Evolutionary conservation across 2,329 filamentous ascomycete genomes (phyloP).

Genomic region (Diaporthe sp.): DNA sequence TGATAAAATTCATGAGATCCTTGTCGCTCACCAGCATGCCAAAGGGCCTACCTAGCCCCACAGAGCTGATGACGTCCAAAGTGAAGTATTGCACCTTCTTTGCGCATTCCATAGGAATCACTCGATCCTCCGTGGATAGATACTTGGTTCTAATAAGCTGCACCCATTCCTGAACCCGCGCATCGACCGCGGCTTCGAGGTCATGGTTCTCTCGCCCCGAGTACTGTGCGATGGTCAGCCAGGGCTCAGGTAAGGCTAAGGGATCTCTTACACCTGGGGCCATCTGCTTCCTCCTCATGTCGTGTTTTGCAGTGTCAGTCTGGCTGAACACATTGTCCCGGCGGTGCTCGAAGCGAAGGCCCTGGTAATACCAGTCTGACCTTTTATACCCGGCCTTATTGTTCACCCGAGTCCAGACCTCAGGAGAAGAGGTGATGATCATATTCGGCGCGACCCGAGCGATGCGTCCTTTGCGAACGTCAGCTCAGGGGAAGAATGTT

Average conservation of each 20-base stretch:
- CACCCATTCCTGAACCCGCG: constrained; percentile 56
- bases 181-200: constrained; percentile 61
- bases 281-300: constrained; percentile 53
- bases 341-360: constrained; percentile 58
- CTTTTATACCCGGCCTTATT: constrained; percentile 52
- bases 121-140: constrained; percentile 43
- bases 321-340: constrained; percentile 64
- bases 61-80: constrained; percentile 62
- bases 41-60: constrained; percentile 61
- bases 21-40: constrained; percentile 57
- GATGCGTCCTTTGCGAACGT: constrained; percentile 11
- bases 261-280: background rate
- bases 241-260: constrained; percentile 35
- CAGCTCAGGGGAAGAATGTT: background rate
- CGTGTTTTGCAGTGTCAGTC: constrained; percentile 59
- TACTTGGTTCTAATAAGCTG: constrained; percentile 57
- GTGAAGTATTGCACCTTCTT: constrained; percentile 61
- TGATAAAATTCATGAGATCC: constrained; percentile 45
- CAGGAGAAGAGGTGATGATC: constrained; percentile 59
- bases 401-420: constrained; percentile 56
- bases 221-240: constrained; percentile 52
- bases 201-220: constrained; percentile 64
- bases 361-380: constrained; percentile 56
- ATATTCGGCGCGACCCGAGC: constrained; percentile 45
- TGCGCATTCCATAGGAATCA: constrained; percentile 56